These are phyloP conservation scores for Arabidopsis lyrata DNA, from an alignment of 441 rosid species.

Conservation along the genomic window DNA sequence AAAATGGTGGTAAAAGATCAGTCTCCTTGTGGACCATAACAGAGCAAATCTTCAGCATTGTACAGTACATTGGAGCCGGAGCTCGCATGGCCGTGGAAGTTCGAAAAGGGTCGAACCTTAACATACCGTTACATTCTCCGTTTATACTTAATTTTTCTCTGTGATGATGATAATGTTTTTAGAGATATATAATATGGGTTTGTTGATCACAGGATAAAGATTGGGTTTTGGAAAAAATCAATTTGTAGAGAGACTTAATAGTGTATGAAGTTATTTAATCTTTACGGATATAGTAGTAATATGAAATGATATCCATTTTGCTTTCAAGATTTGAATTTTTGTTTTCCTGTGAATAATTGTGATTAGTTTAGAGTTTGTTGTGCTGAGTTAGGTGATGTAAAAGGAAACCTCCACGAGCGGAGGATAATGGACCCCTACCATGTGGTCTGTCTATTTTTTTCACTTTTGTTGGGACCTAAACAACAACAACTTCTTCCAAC, in stretches of 20 bases:
- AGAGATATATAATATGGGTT: constrained; percentile 23
- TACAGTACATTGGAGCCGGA: constrained; percentile 30
- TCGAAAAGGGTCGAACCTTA: constrained; percentile 40
- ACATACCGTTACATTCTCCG: constrained; percentile 25
- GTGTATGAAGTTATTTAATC: constrained; percentile 12
- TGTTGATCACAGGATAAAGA: constrained; percentile 33
- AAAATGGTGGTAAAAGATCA: not conserved
- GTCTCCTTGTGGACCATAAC: constrained; percentile 32
- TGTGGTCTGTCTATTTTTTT: constrained; percentile 21
- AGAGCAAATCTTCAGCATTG: constrained; percentile 31
- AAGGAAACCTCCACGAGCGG: constrained; percentile 46
- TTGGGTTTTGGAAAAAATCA: constrained; percentile 25
- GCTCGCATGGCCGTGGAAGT: constrained; percentile 5
- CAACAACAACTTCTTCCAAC: constrained; percentile 30
- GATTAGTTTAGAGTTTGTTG: constrained; percentile 26
- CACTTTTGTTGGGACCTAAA: constrained; percentile 40
- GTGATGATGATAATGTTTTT: constrained; percentile 17
- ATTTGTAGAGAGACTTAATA: constrained; percentile 32
- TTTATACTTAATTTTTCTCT: constrained; percentile 28
- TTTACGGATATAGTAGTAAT: not conserved
- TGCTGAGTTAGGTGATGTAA: constrained; percentile 26
- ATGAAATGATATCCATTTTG: constrained; percentile 5
- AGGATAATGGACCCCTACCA: constrained; percentile 41
- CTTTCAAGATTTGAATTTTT: constrained; percentile 1
- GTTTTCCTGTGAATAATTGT: not conserved